phyloP scores from a whole-genome alignment of 2,329 filamentous ascomycete species.

The Aspergillus tanneri region DNA sequence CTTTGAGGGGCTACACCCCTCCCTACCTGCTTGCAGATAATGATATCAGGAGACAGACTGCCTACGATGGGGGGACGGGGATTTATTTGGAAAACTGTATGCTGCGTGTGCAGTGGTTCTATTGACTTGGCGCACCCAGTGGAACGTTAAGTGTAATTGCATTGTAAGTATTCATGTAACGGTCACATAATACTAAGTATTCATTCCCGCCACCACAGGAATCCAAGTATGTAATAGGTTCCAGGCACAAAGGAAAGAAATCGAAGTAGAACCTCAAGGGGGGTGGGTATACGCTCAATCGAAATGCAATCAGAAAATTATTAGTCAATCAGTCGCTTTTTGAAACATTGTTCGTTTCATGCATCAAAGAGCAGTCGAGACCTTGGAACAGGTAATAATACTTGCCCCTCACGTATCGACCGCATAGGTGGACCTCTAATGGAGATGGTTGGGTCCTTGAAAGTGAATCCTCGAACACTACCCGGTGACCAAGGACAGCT shows the following conservation, averaged over 20 bases:
- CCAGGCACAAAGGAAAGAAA: conserved; percentile 3
- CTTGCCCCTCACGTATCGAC: conserved; percentile 8
- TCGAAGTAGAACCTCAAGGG: conserved; percentile 11
- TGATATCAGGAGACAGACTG: background rate
- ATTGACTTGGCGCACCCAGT: too few species aligned
- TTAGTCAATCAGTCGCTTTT: conserved; percentile 14
- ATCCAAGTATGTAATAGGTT: conserved; percentile 1
- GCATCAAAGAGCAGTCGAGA: conserved; percentile 9
- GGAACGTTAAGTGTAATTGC: too few species aligned
- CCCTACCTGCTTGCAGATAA: too few species aligned
- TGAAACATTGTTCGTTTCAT: conserved; percentile 13
- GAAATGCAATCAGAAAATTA: conserved; percentile 17
- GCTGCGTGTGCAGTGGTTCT: too few species aligned
- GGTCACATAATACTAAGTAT: too few species aligned
- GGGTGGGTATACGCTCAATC: conserved; percentile 35
- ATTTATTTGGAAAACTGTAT: background rate
- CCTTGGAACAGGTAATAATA: background rate
- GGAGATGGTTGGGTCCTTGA: background rate
- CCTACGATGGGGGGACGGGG: background rate
- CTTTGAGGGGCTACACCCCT: too few species aligned
- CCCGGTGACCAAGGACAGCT: background rate
- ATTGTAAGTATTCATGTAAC: too few species aligned
- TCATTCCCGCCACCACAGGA: too few species aligned
- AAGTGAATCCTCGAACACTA: background rate
- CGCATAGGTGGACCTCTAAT: conserved; percentile 2